Base-by-base conservation (phyloP, 257 asterid genomes). In the Fraxinus pennsylvanica region DNA sequence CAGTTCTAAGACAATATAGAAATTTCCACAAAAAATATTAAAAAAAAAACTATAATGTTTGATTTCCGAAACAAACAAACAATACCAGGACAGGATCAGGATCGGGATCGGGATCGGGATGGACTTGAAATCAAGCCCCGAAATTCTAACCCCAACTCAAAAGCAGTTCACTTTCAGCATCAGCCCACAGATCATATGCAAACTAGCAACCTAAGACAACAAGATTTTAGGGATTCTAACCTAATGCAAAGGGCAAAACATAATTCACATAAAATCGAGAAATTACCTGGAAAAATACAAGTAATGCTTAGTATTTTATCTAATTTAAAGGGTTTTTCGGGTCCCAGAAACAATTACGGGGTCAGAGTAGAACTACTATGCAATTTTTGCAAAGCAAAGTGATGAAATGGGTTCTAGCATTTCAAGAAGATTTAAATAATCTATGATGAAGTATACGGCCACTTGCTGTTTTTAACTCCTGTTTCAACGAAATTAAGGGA, bases 141-240 rank as follows among this genome's bases (percentile, higher is more conserved):
- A 45, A 81, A 35, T 39, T 74, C 79, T 72, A 54, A 86, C 89
- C 89, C 78, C 78, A 79, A 81, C 79, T 76, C 74, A 79, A 35
- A 57, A 27, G 65, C 82, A 80, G 76, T 82, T 74, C 78, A 75
- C 22, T 30, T 27, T 57, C 47, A 63, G 81, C 85, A 75, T 79
- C 79, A 43, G 67, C 14, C 61, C 72, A 22, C 68, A 72, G 78
- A 68, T 68, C 81, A 71, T 81, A 75, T 45, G 83, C 81, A 77
- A 82, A 82, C 57, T 57, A 43, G 27, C 13, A 61, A 61, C 29
- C 68, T 61, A 73, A 75, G 74, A 33, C 66, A 68, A 27, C 47
- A 73, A 76, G 66, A 30, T 71, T 9, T 82, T 70, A 80, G 84
- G 88, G 82, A 77, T 85, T 78, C 59, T 63, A 30, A 45, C 13